Base-by-base conservation (phyloP, 225 moss, liverwort and hornwort species). In the Thuidium tamariscinum region DNA sequence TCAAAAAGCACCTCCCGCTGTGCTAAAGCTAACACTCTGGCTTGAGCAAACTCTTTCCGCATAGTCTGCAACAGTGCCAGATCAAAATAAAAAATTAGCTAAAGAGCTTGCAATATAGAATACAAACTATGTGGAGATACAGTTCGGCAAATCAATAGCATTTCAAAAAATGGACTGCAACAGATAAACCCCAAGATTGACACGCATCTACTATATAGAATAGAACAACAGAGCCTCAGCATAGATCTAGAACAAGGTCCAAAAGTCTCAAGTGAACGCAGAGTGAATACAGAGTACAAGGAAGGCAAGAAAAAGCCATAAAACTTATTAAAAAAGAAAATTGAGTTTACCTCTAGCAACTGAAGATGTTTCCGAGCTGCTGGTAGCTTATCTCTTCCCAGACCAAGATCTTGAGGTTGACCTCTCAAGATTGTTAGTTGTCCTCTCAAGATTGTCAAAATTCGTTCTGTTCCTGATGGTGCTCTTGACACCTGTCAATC, bases 381-480 rank as follows among this genome's bases (percentile, higher is more conserved):
- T 83, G 92, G 87, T 69, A 90, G 89, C 84, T 82, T 89, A 79
- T 93, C 91, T 84, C 88, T 91, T 68, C 87, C 90, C 79, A 81
- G 86, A 71, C 77, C 60, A 61, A 82, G 75, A 79, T 89, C 86
- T 86, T 91, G 80, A 90, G 90, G 36, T 89, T 94, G 91, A 59
- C 93, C 70, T 89, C 90, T 94, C 90, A 97, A 88, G 46, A 92
- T 87, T 76, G 95, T 91, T 78, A 91, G 86, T 88, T 94, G 92
- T 63, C 93, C 66, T 88, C 92, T 94, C 89, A 98, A 87, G 46
- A 93, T 86, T 68, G 95, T 92, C 82, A 98, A 83, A 87, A 97
- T 96, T 56, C 95, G 93, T 76, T 98, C 98, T 62, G 95, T 94
- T 90, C 97, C 97, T 86, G 98, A 98, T 85, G 97, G 98, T 49